Conservation (phyloP, 176 grass and related monocot genomes). For the Hyparrhenia diplandra region DNA sequence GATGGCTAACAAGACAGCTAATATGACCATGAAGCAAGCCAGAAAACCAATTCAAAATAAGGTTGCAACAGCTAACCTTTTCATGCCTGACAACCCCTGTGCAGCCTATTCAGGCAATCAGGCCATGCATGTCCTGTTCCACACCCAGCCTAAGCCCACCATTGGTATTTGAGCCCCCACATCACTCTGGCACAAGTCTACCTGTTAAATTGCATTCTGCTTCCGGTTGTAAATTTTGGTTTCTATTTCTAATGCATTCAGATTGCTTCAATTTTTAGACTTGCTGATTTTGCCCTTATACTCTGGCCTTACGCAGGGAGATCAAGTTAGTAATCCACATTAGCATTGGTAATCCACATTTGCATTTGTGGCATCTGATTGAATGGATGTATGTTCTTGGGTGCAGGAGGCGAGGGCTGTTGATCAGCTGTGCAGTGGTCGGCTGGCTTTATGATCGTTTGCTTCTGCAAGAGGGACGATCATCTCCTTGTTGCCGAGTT, state of each 20-base stretch:
- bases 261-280: slow-evolving; percentile 46
- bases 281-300: slow-evolving; percentile 89
- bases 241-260: slow-evolving; percentile 28
- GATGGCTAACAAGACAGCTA: background rate
- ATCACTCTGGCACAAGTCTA: background rate
- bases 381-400: too few species aligned
- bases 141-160: background rate
- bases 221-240: background rate
- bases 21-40: background rate
- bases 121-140: background rate
- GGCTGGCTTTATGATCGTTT: too few species aligned
- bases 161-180: background rate
- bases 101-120: too few species aligned
- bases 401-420: too few species aligned
- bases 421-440: too few species aligned
- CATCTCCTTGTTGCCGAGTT: too few species aligned
- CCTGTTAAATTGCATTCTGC: background rate
- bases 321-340: slow-evolving; percentile 56
- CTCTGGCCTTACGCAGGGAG: slow-evolving; percentile 78
- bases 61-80: background rate
- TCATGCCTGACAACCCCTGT: background rate
- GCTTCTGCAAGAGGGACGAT: too few species aligned
- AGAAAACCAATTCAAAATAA: background rate
- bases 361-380: too few species aligned
- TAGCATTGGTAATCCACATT: slow-evolving; percentile 8